A percentile compares a stretch with the other conserved stretches of the same genome.
Evolutionary conservation across 1,139 yeast genomes (phyloP).

Genomic region (Kodamaea sp.): DNA sequence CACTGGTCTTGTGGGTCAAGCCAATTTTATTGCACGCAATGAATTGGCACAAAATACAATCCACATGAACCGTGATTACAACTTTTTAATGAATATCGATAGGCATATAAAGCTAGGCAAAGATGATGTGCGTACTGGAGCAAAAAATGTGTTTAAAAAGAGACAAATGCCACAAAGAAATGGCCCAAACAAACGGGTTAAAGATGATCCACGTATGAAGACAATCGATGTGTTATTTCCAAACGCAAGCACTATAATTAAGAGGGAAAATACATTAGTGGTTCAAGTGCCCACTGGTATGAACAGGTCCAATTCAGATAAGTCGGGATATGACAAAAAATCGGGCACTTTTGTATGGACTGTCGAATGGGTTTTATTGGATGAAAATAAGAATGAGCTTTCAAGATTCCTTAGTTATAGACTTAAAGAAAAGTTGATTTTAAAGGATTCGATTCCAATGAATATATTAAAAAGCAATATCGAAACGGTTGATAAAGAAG

Average conservation of each 20-base stretch:
- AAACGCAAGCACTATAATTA: slow-evolving; percentile 24
- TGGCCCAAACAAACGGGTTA: slow-evolving; percentile 24
- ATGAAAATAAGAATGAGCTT: slow-evolving; percentile 19
- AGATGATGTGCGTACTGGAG: slow-evolving; percentile 41
- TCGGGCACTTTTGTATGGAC: slow-evolving; percentile 71
- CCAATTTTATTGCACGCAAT: slow-evolving; percentile 51
- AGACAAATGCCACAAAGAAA: slow-evolving; percentile 1
- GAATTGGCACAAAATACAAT: slow-evolving; percentile 29
- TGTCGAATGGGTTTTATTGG: slow-evolving; percentile 62
- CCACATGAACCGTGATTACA: slow-evolving; percentile 77
- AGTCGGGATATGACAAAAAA: slow-evolving; percentile 70
- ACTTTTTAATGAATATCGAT: slow-evolving; percentile 62
- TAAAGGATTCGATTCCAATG: slow-evolving; percentile 41
- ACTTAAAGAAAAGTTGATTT: slow-evolving; percentile 34
- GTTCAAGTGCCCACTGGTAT: slow-evolving; percentile 67
- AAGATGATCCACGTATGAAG: slow-evolving; percentile 25
- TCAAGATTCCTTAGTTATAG: slow-evolving; percentile 43
- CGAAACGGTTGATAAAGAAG: slow-evolving; percentile 17
- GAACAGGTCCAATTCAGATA: slow-evolving; percentile 65
- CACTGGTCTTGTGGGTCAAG: slow-evolving; percentile 61
- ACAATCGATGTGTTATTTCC: slow-evolving; percentile 24
- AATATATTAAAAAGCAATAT: slow-evolving; percentile 22
- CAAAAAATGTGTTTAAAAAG: slow-evolving; percentile 34
- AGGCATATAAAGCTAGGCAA: slow-evolving; percentile 53
- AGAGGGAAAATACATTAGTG: slow-evolving; percentile 38